Conservation (phyloP, 228 moss, liverwort and hornwort species). For the Sphagnum fallax region DNA sequence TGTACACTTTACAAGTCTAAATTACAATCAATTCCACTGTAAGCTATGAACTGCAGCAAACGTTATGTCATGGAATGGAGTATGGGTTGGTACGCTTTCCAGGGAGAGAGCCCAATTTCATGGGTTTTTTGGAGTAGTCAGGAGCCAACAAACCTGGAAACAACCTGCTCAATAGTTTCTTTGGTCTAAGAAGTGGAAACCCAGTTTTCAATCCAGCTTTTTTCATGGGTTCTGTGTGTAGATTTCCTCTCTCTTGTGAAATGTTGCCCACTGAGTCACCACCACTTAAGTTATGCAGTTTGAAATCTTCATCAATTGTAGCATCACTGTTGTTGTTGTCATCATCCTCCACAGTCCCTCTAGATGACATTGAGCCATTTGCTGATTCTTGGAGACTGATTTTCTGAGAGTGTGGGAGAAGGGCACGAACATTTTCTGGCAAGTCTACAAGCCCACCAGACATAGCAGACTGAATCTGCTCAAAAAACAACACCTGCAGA, state of each 20-base stretch:
- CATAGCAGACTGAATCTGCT: conserved; percentile 69
- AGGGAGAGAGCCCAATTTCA: conserved; percentile 24
- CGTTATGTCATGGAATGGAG: too few species aligned
- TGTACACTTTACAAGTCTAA: too few species aligned
- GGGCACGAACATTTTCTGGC: conserved; percentile 30
- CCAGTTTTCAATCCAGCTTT: conserved; percentile 55
- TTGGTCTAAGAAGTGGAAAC: conserved; percentile 59
- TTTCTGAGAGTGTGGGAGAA: conserved; percentile 30
- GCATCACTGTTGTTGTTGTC: conserved; percentile 8
- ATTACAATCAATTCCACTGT: too few species aligned
- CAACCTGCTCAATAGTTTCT: conserved; percentile 67
- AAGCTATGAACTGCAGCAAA: too few species aligned
- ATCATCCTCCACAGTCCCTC: conserved; percentile 51
- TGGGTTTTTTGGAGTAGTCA: conserved; percentile 43
- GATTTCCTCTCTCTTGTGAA: conserved; percentile 66
- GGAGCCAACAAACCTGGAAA: conserved; percentile 49
- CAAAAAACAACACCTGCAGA: conserved; percentile 84
- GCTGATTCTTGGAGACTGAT: background rate
- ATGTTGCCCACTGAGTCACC: conserved; percentile 72
- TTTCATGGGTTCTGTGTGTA: conserved; percentile 34
- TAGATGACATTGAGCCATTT: conserved; percentile 9
- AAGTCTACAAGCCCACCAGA: conserved; percentile 62
- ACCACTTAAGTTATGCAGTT: conserved; percentile 34
- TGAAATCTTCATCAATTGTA: conserved; percentile 77
- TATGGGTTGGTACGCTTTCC: background rate